Conservation (phyloP, 1,284 basidiomycete species). For the Ustilago xerochloae region DNA sequence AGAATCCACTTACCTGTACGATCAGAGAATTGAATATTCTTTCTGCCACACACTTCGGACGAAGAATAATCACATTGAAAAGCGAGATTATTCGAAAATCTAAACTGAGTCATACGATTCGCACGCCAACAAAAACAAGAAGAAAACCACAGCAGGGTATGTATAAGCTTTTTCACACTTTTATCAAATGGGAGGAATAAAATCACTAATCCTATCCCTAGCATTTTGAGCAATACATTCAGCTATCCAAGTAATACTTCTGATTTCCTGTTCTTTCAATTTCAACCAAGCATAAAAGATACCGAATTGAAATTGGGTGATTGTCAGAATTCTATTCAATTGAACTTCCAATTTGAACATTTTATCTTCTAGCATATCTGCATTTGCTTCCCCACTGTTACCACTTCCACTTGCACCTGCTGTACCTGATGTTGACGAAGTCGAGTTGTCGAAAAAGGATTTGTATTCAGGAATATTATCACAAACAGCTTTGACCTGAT, state of each 20-base stretch:
- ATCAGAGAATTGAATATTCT: no score
- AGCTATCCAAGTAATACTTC: conserved; percentile 96
- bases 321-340: conserved; percentile 65
- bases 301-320: conserved; percentile 65
- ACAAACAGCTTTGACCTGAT: conserved; percentile 88
- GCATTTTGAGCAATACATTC: conserved; percentile 72
- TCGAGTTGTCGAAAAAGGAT: conserved; percentile 78
- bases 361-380: conserved; percentile 82
- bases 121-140: background rate
- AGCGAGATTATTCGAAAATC: no score
- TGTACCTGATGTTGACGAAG: no score
- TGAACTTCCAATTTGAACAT: conserved; percentile 96
- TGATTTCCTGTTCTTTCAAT: conserved; percentile 98
- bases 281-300: conserved; percentile 68
- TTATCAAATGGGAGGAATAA: conserved; percentile 39
- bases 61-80: no score
- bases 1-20: no score
- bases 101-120: no score
- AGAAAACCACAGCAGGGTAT: background rate
- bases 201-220: conserved; percentile 45
- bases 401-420: conserved; percentile 21
- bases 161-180: background rate
- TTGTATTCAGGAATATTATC: conserved; percentile 91
- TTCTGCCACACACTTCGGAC: no score
- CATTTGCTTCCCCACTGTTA: conserved; percentile 69